Evolutionary conservation across 768 basidiomycete genomes (phyloP), one percentile per base, ranked within the genome.

Genomic region (Neoboletus magnificus): DNA sequence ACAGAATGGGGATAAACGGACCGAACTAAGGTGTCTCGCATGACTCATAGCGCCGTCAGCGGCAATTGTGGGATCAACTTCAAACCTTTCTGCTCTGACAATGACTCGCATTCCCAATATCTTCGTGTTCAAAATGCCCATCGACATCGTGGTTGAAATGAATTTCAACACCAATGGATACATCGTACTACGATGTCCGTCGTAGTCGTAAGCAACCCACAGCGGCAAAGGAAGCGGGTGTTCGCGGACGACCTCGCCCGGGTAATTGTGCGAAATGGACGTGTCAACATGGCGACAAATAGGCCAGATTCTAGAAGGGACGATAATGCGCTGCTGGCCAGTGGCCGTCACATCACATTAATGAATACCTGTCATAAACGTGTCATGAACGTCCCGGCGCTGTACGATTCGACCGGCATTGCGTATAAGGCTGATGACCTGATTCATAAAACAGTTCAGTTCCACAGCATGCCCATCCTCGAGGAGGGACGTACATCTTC

Each of bases 161-260:
- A 39, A 63, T 49, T 54, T 66, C 59, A 42, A 58, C 40, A 43
- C 61, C 58, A 27, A 68, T 45, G 30, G 52, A 60, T 32, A 54
- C 35, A 32, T 66, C 73, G 42, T 60, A 53, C 6, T 60, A 41
- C 64, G 69, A 57, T 67, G 62, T n/a, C 64, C 68, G 52, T 67
- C 62, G 56, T 68, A 65, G 30, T 55, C 52, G 58, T 60, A 59
- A 48, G 61, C 58, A 41, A 55, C 62, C 46, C 48, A 62, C 32
- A 42, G 50, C 33, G 47, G 55, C 30, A 36, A 51, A 45, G 55
- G 49, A 58, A 59, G 50, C 36, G 45, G 56, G 50, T 65, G 65
- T 44, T 56, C 58, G 15, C 51, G 46, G 45, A 67, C 48, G 40
- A 59, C 49, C 22, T 64, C 57, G 35, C 68, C 61, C 44, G 60